Evolutionary conservation across 2,329 filamentous ascomycete genomes (phyloP).

Genomic region (Sarocladium strictum): DNA sequence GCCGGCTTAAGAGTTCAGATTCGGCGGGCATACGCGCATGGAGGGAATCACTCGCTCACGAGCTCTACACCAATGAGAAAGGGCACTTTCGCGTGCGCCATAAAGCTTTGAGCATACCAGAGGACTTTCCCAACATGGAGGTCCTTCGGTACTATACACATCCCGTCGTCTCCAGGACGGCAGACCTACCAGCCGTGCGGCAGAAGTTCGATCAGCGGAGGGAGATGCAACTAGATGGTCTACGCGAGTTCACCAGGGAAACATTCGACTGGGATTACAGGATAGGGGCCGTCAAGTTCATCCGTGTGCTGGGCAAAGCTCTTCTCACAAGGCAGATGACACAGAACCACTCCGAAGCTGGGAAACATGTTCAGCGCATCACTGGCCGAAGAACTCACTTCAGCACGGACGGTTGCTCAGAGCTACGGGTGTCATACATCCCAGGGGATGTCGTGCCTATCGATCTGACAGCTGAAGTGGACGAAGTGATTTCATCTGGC

Average conservation of each 20-base stretch:
- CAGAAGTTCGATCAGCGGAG: constrained; percentile 16
- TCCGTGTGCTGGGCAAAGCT: constrained; percentile 71
- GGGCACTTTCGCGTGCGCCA: constrained; percentile 74
- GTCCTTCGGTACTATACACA: constrained; percentile 83
- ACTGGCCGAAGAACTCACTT: constrained; percentile 63
- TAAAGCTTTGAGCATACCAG: constrained; percentile 67
- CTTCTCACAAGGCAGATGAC: constrained; percentile 58
- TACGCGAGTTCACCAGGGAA: constrained; percentile 70
- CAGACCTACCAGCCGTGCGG: constrained; percentile 21
- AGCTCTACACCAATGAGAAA: constrained; percentile 78
- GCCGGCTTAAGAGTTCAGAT: constrained; percentile 56
- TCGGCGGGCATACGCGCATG: constrained; percentile 56
- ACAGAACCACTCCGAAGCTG: constrained; percentile 14
- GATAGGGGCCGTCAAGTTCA: constrained; percentile 76
- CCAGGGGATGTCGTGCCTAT: constrained; percentile 74
- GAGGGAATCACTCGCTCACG: constrained; percentile 65
- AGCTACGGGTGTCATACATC: constrained; percentile 72
- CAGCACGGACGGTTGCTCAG: constrained; percentile 67
- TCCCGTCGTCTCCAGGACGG: constrained; percentile 72
- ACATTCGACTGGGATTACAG: constrained; percentile 82
- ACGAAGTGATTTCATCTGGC: constrained; percentile 47
- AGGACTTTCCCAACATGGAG: constrained; percentile 72
- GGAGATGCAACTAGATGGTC: constrained; percentile 32
- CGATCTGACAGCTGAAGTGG: constrained; percentile 66
- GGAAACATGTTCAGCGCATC: constrained; percentile 58